Evolutionary conservation across 176 grass and related monocot genomes (phyloP).

Genomic region (Carex pumila): DNA sequence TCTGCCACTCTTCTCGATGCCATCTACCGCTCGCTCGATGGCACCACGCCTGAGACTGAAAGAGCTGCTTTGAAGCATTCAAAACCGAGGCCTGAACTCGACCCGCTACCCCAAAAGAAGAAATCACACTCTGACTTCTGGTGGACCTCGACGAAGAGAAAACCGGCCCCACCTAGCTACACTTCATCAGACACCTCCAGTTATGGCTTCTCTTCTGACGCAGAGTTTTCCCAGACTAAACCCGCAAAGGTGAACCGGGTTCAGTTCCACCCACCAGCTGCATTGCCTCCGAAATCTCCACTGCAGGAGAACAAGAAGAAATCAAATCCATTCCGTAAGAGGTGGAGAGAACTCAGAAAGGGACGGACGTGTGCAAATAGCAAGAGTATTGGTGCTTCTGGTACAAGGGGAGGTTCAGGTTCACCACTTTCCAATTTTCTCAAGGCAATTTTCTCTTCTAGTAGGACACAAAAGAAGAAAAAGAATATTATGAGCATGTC

Average conservation of each 20-base stretch:
- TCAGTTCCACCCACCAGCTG: background rate
- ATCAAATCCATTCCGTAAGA: background rate
- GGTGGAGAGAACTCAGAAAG: background rate
- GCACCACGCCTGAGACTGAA: background rate
- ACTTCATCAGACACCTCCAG: constrained; percentile 48
- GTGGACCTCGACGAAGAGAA: constrained; percentile 36
- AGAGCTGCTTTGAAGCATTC: background rate
- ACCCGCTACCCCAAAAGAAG: background rate
- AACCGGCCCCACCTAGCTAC: constrained; percentile 32
- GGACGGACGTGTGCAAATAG: background rate
- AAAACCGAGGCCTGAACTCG: background rate
- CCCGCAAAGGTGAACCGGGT: background rate
- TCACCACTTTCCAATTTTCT: constrained; percentile 15
- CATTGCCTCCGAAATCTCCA: constrained; percentile 4
- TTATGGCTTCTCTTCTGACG: constrained; percentile 39
- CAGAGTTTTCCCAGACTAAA: constrained; percentile 7
- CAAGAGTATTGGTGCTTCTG: background rate
- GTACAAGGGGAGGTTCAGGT: background rate
- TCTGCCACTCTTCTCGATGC: constrained; percentile 61
- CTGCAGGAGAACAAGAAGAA: constrained; percentile 16
- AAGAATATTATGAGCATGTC: background rate
- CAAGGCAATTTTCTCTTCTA: constrained; percentile 18
- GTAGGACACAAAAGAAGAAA: constrained; percentile 7
- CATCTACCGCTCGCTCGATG: constrained; percentile 58
- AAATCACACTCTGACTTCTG: constrained; percentile 35